A percentile compares a stretch with the other conserved stretches of the same genome.
phyloP scores from a whole-genome alignment of 768 basidiomycete genomes.

The Lactarius trivialis region DNA sequence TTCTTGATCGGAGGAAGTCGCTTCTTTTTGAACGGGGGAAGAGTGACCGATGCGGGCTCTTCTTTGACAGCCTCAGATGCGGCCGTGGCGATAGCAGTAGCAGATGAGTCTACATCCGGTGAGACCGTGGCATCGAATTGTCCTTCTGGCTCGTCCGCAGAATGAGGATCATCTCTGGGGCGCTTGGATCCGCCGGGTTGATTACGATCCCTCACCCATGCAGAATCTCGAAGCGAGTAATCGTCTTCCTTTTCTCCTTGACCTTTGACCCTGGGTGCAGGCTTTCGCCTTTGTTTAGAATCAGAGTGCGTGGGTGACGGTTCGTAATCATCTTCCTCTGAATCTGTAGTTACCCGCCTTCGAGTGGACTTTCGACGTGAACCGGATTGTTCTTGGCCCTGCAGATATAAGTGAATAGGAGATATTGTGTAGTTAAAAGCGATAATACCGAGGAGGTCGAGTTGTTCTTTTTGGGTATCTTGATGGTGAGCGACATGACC shows the following conservation, averaged over 20 bases:
- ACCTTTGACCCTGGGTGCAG: constrained; percentile 6
- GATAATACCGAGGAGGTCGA: constrained; percentile 1
- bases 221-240: background rate
- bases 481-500: constrained; percentile 18
- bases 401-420: background rate
- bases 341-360: constrained; percentile 17
- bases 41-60: constrained; percentile 14
- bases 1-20: constrained; percentile 23
- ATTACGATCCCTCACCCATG: constrained; percentile 9
- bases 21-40: constrained; percentile 23
- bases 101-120: constrained; percentile 10
- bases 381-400: constrained; percentile 17
- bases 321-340: constrained; percentile 20
- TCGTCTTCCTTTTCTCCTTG: constrained; percentile 18
- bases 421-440: background rate
- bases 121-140: constrained; percentile 5
- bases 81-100: constrained; percentile 1
- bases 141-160: constrained; percentile 14
- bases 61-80: constrained; percentile 12
- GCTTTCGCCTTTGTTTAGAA: constrained; percentile 15
- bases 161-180: constrained; percentile 11
- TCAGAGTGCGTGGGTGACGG: constrained; percentile 12
- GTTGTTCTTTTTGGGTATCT: constrained; percentile 18
- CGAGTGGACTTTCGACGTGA: constrained; percentile 18
- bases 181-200: constrained; percentile 16